Base-by-base conservation (phyloP, 2,329 filamentous ascomycete species). In the Didymella pomorum region DNA sequence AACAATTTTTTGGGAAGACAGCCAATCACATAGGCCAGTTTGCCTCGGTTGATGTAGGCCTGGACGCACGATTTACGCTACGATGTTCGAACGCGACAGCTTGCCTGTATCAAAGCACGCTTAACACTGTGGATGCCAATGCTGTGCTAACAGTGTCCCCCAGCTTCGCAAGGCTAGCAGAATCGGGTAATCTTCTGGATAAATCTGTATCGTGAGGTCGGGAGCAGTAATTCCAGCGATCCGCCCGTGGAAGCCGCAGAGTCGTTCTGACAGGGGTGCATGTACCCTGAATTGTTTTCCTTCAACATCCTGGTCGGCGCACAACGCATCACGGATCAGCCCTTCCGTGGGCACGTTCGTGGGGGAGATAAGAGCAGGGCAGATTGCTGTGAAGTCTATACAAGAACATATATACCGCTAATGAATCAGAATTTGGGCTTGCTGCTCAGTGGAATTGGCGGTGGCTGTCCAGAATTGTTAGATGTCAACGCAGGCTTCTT, bases 381-480 rank as follows among this genome's bases (percentile, higher is more conserved):
- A 43, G 21, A 26, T 43, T 16, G 23, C 23, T n/a, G 14, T 26
- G 25, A 10, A 28, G 23, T 42, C 33, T 51, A 45, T 25, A 44
- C 11, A 47, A 16, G 20, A 53, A n/a, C 7, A 26, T 31, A 35
- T 16, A 12, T 26, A 31, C 29, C 18, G 28, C 46, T 48, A 21
- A 31, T 23, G 7, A 25, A 44, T 46, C 52, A 60, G 37, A 72
- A 75, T 58, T 77, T 79, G 11, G 86, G 86, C 69, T 87, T 88
- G 56, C 84, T 87, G 18, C 76, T 77, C 61, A 86, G 65, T 0
- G 86, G 86, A 18, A 88, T 72, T 3, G 86, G 86, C 12, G 86
- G 86, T 14, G 85, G 82, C 29, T 75, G 73, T 21, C 67, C 69
- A 23, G 72, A 20, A 31, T 48, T 70, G 9, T 75, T 50, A 5